Base-by-base conservation (phyloP, 2,329 filamentous ascomycete species). In the Colletotrichum orbiculare region DNA sequence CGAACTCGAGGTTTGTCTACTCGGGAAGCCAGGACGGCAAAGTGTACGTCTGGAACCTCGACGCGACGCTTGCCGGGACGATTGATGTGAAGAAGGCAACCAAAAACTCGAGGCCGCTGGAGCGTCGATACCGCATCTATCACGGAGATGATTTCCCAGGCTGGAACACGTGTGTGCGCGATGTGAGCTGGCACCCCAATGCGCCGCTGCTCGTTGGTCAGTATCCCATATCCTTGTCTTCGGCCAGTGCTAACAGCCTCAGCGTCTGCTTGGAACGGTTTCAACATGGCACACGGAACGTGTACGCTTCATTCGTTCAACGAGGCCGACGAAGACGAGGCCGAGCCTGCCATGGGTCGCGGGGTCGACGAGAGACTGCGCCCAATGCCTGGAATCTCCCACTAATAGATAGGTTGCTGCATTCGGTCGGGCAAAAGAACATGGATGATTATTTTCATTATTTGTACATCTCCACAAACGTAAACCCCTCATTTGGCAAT, bases 1-100 rank as follows among this genome's bases (percentile, higher is more conserved):
- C 93, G 2, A 92, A 97, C 74, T 94, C 92, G 8, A 86, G 93
- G 71, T 98, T 97, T 74, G 94, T 99, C 25, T 98, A 97, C 78
- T 92, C 91, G 17, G 96, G 96, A 25, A 96, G 92, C 71, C 89
- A 93, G 68, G 93, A 97, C 70, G 96, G 96, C 53, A 91, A 91
- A 64, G 91, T 97, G 0, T 95, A 94, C 71, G 87, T 98, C 46
- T 99, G 92, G 85, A 98, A 98, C 74, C 81, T 98, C 78, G 94
- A 99, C 74, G 94, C 93, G 38, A 97, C 94, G 0, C 73, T 92
- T 10, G 93, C 92, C 0, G 88, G 86, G 5, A 88, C 86, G 46
- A 89, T 99, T 49, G 89, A 98, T 74, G 94, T 97, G 7, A 85
- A 87, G 47, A 79, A 84, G 66, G 89, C 91, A 2, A 96, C 93